Conservation (phyloP, 805 yeast species). For the Myxozyma neotropica region DNA sequence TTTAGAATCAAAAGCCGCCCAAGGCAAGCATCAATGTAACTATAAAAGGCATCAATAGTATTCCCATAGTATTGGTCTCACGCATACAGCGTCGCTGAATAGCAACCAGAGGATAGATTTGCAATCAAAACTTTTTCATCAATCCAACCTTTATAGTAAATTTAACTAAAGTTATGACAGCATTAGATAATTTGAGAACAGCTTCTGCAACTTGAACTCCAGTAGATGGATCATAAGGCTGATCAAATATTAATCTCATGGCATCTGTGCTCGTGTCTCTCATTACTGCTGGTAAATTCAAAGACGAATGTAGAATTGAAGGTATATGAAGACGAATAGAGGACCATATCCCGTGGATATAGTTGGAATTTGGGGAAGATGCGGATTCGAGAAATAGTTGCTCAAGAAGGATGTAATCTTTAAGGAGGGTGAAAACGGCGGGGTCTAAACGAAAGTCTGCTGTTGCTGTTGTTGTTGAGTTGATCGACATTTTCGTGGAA, state of each 20-base stretch:
- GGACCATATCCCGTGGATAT: not conserved
- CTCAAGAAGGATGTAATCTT: constrained; percentile 6
- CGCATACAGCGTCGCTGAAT: too few species aligned
- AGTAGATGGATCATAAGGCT: constrained; percentile 9
- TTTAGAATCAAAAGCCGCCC: too few species aligned
- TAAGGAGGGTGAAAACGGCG: not conserved
- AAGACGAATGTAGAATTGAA: constrained; percentile 73
- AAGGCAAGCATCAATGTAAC: too few species aligned
- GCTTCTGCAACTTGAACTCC: constrained; percentile 14
- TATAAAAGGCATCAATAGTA: too few species aligned
- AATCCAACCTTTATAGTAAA: constrained; percentile 19
- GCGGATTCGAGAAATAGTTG: not conserved
- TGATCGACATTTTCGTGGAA: not conserved
- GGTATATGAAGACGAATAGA: not conserved
- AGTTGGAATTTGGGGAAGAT: not conserved
- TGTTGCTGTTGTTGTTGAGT: not conserved
- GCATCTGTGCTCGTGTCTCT: not conserved
- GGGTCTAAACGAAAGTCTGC: not conserved
- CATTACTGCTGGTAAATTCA: constrained; percentile 49
- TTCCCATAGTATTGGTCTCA: too few species aligned
- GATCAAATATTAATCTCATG: constrained; percentile 2
- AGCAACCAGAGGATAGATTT: too few species aligned
- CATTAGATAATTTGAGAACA: constrained; percentile 10
- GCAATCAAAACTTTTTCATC: not conserved
- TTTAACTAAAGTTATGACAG: constrained; percentile 7